phyloP scores from a whole-genome alignment of 2,329 filamentous ascomycete species.

The Ophiostoma montium region DNA sequence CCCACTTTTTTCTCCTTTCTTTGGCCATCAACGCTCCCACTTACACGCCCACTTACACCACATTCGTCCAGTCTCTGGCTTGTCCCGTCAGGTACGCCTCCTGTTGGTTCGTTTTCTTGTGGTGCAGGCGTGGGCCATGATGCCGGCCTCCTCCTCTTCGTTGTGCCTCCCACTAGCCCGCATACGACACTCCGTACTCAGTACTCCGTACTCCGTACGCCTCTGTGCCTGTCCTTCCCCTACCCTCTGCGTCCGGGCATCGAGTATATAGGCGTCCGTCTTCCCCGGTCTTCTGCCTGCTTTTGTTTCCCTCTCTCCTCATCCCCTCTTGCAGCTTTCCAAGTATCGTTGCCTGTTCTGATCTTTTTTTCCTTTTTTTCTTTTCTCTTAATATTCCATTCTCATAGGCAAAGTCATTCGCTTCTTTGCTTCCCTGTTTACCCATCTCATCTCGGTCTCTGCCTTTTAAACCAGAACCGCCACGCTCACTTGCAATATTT shows the following conservation, averaged over 20 bases:
- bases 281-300: neutral
- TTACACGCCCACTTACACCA: conserved; percentile 5
- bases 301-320: conserved; percentile 5
- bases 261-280: conserved; percentile 7
- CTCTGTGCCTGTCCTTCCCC: neutral
- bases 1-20: conserved; percentile 3
- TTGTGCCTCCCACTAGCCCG: neutral
- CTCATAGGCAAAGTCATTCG: conserved; percentile 38
- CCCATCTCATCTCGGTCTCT: conserved; percentile 15
- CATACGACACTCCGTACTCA: neutral
- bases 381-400: conserved; percentile 12
- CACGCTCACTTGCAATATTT: conserved; percentile 7
- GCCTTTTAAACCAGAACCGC: conserved; percentile 11
- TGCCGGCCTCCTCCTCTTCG: neutral
- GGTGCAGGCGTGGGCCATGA: conserved; percentile 1
- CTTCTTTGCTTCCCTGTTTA: conserved; percentile 31
- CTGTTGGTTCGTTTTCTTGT: neutral
- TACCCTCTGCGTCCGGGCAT: neutral
- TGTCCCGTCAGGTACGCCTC: too few relatives aligned
- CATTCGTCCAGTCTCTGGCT: neutral
- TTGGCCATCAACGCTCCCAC: neutral
- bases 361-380: conserved; percentile 1
- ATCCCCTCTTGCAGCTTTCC: conserved; percentile 7
- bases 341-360: conserved; percentile 6
- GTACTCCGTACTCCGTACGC: neutral